Conservation (phyloP, 179 eudicot genomes). For the Beta macrorhiza region DNA sequence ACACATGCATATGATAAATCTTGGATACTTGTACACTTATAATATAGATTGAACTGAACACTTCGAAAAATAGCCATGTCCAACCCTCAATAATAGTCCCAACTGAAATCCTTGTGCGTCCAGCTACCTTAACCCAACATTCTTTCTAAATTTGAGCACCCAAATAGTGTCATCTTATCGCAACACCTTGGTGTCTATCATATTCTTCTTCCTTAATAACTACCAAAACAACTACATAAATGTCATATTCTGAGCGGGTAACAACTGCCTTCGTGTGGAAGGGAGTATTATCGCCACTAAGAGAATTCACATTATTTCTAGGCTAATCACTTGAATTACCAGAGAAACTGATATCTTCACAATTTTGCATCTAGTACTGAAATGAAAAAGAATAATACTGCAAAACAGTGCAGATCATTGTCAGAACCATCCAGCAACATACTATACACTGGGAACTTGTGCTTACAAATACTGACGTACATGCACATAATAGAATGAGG, state of each 20-base stretch:
- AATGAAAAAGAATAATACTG: neutral
- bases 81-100: neutral
- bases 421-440: neutral
- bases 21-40: neutral
- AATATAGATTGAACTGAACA: neutral
- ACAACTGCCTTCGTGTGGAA: neutral
- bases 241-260: neutral
- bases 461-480: neutral
- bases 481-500: neutral
- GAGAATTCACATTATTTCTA: neutral
- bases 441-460: neutral
- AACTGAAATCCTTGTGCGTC: too few species aligned
- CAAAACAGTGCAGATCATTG: neutral
- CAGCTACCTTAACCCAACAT: neutral
- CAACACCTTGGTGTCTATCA: neutral
- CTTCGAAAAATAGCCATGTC: neutral
- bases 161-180: neutral
- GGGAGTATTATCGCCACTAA: neutral
- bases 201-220: neutral
- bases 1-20: neutral
- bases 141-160: neutral
- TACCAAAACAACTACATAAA: neutral
- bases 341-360: neutral
- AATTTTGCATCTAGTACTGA: neutral
- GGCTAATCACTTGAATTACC: neutral